A percentile compares a stretch with the other conserved stretches of the same genome.
These are phyloP conservation scores for Antrodiella citrinella DNA, from an alignment of 768 basidiomycete genomes.

Conservation along the genomic window DNA sequence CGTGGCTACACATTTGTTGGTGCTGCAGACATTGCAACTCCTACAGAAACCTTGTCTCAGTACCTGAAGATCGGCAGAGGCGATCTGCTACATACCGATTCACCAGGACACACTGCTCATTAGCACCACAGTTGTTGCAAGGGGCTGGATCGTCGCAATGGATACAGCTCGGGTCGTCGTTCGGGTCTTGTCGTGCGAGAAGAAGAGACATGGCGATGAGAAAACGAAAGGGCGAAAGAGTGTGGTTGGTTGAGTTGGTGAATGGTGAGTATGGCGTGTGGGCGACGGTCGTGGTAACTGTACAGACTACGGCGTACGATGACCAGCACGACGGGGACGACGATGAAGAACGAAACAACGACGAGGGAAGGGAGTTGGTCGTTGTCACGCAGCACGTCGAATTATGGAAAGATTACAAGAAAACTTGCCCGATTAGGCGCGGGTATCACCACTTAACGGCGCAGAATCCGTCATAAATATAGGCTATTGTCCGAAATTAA, in stretches of 20 bases:
- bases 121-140: constrained; percentile 43
- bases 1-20: constrained; percentile 41
- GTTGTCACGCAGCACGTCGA: background rate
- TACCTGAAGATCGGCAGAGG: background rate
- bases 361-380: background rate
- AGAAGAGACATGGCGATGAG: constrained; percentile 3
- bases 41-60: constrained; percentile 27
- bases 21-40: constrained; percentile 48
- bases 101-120: constrained; percentile 53
- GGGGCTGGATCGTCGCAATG: constrained; percentile 40
- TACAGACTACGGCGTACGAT: constrained; percentile 18
- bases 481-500: background rate
- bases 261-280: constrained; percentile 4
- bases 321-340: constrained; percentile 24
- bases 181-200: constrained; percentile 10
- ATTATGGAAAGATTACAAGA: background rate
- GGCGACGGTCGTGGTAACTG: background rate
- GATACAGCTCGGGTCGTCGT: constrained; percentile 29
- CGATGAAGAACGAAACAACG: constrained; percentile 9
- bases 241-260: constrained; percentile 16
- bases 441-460: background rate
- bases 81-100: constrained; percentile 38
- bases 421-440: background rate
- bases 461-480: no score
- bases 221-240: constrained; percentile 14